These are phyloP conservation scores for Kwoniella newhampshirensis DNA, from an alignment of 768 basidiomycete species.

Conservation along the genomic window DNA sequence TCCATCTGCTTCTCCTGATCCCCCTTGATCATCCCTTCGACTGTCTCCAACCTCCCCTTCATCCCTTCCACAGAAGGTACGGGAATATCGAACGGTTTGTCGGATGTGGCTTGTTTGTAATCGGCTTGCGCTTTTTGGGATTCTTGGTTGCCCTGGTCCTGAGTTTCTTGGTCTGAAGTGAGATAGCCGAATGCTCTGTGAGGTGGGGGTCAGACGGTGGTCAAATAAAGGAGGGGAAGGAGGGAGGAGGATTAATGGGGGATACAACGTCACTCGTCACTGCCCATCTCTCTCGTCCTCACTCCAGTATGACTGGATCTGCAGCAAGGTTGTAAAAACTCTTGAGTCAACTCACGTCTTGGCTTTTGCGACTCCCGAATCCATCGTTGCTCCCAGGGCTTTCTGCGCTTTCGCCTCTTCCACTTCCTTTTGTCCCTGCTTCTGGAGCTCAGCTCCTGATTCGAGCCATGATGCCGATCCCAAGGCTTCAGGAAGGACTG, in stretches of 20 bases:
- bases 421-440: constrained; percentile 35
- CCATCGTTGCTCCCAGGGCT: constrained; percentile 35
- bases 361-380: constrained; percentile 33
- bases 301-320: background rate
- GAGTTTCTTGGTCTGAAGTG: constrained; percentile 43
- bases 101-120: constrained; percentile 43
- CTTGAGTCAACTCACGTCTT: constrained; percentile 34
- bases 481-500: constrained; percentile 36
- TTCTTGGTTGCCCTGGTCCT: constrained; percentile 47
- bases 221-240: background rate
- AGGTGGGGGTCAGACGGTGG: background rate
- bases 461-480: constrained; percentile 25
- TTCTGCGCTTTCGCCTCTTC: constrained; percentile 34
- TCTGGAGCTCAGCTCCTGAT: constrained; percentile 28
- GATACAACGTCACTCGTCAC: too few species aligned
- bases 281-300: too few species aligned
- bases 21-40: constrained; percentile 48
- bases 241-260: background rate
- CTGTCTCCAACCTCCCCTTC: constrained; percentile 43
- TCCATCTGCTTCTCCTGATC: constrained; percentile 48
- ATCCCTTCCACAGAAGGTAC: constrained; percentile 41
- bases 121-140: constrained; percentile 49
- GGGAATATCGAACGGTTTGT: constrained; percentile 21
- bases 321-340: background rate
- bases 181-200: constrained; percentile 41